Evolutionary conservation across 2,329 filamentous ascomycete genomes (phyloP).

Genomic region (Aspergillus nomiae): DNA sequence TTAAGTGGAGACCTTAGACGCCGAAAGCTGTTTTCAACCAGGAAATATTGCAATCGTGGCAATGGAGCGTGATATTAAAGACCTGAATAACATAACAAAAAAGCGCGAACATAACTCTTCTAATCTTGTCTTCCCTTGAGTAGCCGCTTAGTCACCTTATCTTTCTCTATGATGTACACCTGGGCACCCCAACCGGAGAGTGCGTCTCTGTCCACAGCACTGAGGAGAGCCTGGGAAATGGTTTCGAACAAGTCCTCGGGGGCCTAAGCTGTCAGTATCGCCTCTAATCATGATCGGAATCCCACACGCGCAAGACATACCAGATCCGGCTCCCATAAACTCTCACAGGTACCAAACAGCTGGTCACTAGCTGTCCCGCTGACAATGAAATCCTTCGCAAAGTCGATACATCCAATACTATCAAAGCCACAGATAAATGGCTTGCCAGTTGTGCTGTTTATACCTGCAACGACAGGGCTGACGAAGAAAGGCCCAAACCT

Average conservation of each 20-base stretch:
- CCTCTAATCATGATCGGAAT: neutral
- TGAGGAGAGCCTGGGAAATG: slow-evolving; percentile 91
- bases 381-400: slow-evolving; percentile 99
- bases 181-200: slow-evolving; percentile 97
- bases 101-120: slow-evolving; percentile 22
- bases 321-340: slow-evolving; percentile 95
- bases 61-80: slow-evolving; percentile 19
- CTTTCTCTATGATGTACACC: slow-evolving; percentile 99
- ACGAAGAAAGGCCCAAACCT: slow-evolving; percentile 98
- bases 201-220: slow-evolving; percentile 94
- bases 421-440: slow-evolving; percentile 99
- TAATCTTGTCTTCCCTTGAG: slow-evolving; percentile 97
- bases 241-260: slow-evolving; percentile 98
- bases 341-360: slow-evolving; percentile 98
- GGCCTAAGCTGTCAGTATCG: slow-evolving; percentile 53
- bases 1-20: slow-evolving; percentile 31
- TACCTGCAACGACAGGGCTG: slow-evolving; percentile 87
- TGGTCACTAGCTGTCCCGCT: slow-evolving; percentile 95
- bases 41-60: slow-evolving; percentile 17
- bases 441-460: slow-evolving; percentile 90
- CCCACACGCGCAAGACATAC: slow-evolving; percentile 54
- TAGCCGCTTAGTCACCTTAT: slow-evolving; percentile 98
- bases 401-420: slow-evolving; percentile 98
- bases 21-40: slow-evolving; percentile 25
- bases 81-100: slow-evolving; percentile 15